These are phyloP conservation scores for Yarrowia phangngaensis DNA, from an alignment of 805 yeast species.

Conservation along the genomic window DNA sequence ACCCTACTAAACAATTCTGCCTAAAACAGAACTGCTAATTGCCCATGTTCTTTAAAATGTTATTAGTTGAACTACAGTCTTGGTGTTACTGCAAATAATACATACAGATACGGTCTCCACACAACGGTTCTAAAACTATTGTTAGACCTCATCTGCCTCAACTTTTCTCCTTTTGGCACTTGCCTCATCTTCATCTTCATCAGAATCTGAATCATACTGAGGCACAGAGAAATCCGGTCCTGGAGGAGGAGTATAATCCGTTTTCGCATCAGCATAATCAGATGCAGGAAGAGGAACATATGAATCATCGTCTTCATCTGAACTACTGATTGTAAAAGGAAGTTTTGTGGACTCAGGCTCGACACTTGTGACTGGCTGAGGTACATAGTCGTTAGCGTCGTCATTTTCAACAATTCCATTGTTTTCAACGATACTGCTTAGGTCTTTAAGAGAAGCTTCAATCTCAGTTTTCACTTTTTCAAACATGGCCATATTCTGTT, in stretches of 20 bases:
- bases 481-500: slow-evolving; percentile 14
- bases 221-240: slow-evolving; percentile 28
- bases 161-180: slow-evolving; percentile 34
- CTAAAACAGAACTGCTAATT: too few species aligned
- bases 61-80: too few species aligned
- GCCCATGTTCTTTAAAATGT: too few species aligned
- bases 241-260: background rate
- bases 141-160: slow-evolving; percentile 5
- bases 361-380: slow-evolving; percentile 1
- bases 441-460: slow-evolving; percentile 7
- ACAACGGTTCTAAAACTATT: too few species aligned
- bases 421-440: slow-evolving; percentile 7
- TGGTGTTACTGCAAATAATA: too few species aligned
- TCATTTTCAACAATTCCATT: background rate
- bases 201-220: slow-evolving; percentile 34
- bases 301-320: slow-evolving; percentile 3
- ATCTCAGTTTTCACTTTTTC: slow-evolving; percentile 12
- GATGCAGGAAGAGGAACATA: slow-evolving; percentile 15
- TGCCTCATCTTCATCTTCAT: slow-evolving; percentile 37
- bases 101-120: too few species aligned
- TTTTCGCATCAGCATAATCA: background rate
- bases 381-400: slow-evolving; percentile 7
- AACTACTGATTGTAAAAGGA: background rate
- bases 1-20: too few species aligned
- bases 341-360: slow-evolving; percentile 1